phyloP scores from a whole-genome alignment of 257 asterid species.

The Solanum chilense region DNA sequence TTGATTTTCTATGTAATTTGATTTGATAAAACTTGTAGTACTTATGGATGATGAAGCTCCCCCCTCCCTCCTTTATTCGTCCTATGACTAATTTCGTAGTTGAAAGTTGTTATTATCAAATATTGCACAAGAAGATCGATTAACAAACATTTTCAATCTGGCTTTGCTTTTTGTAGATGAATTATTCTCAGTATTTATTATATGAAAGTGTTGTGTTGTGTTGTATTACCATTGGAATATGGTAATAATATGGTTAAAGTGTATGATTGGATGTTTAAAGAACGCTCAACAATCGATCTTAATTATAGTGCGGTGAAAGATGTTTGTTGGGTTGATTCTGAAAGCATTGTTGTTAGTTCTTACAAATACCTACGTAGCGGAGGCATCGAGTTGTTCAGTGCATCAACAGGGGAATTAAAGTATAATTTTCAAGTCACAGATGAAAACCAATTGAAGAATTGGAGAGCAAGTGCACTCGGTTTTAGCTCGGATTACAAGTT shows the following conservation, averaged over 20 bases:
- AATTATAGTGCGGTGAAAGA: slow-evolving; percentile 73
- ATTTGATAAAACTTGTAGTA: no score
- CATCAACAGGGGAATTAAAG: slow-evolving; percentile 47
- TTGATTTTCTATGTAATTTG: background rate
- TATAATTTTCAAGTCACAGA: slow-evolving; percentile 33
- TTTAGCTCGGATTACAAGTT: no score
- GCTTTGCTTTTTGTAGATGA: no score
- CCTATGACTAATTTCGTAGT: no score
- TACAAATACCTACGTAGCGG: slow-evolving; percentile 64
- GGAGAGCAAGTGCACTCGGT: no score
- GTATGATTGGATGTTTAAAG: slow-evolving; percentile 78
- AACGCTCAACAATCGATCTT: slow-evolving; percentile 54
- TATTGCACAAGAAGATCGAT: no score
- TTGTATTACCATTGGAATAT: slow-evolving; percentile 19
- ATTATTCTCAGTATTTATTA: no score
- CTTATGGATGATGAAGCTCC: no score
- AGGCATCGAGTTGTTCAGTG: slow-evolving; percentile 62
- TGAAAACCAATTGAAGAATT: background rate
- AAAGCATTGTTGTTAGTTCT: slow-evolving; percentile 52
- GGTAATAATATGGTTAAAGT: slow-evolving; percentile 76
- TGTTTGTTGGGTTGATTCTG: slow-evolving; percentile 54
- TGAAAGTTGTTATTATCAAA: no score
- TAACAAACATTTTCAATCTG: no score
- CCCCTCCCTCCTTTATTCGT: no score
- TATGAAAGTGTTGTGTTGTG: slow-evolving; percentile 47